Evolutionary conservation across 2,329 filamentous ascomycete genomes (phyloP), one percentile per base, ranked within the genome.

Genomic region (Fusarium temperatum): DNA sequence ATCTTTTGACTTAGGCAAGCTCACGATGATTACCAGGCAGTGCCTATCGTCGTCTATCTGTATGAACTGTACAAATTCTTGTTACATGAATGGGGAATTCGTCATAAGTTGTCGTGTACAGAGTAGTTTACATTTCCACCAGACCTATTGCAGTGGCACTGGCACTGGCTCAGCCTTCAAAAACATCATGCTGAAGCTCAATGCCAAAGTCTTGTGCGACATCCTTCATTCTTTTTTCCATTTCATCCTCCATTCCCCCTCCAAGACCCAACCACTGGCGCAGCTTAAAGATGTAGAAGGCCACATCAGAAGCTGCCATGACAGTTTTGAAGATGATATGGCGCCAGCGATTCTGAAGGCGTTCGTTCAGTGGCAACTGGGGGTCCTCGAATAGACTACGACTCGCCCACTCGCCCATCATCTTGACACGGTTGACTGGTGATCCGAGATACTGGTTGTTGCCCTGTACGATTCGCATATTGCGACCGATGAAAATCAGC

Each of bases 181-280:
- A 98, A 6, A 98, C 89, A 45, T 91, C 90, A 81, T 97, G 94
- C 80, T 97, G 93, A 74, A 98, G 83, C 82, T 98, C 95, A 7
- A 98, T 90, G 0, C 96, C 96, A 84, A 96, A 95, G 76, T 97
- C 95, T 80, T 93, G 94, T 2, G 95, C 96, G 87, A 98, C 93
- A 65, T 88, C 89, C 82, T 89, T 92, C 95, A 98, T 97, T 76
- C 92, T 89, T 79, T 89, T 89, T 85, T 98, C 96, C 70, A 98
- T 91, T 81, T 96, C 94, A 80, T 98, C 96, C 81, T 98, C 96
- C 93, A 98, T 96, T 0, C 95, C 95, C 15, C 91, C 88, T 0
- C 95, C 94, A 6, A 91, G 82, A 0, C 94, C 93, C 18, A 98
- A 80, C 80, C 89, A 88, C 84, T 98, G 95, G 75, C 90, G 88